These are phyloP conservation scores for Alternaria arbusti DNA, from an alignment of 2,329 filamentous ascomycete genomes.

Conservation along the genomic window DNA sequence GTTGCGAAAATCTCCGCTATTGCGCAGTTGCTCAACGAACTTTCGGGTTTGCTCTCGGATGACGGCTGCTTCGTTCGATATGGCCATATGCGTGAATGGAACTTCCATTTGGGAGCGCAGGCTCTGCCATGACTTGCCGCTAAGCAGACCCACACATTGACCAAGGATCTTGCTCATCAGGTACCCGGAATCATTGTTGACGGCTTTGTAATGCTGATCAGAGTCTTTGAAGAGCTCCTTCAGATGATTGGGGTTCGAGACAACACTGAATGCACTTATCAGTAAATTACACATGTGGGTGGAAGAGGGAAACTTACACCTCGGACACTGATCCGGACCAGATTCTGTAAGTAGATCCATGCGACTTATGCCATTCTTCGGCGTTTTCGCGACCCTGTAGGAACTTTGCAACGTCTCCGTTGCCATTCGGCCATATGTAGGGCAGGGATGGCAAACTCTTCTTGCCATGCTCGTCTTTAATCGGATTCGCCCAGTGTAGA, in stretches of 20 bases:
- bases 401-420: slow-evolving; percentile 51
- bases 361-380: slow-evolving; percentile 37
- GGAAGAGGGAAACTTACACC: slow-evolving; percentile 37
- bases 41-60: not conserved
- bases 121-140: slow-evolving; percentile 33
- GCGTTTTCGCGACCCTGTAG: slow-evolving; percentile 44
- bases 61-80: not conserved
- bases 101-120: slow-evolving; percentile 25
- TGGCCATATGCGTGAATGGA: slow-evolving; percentile 19
- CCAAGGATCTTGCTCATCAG: slow-evolving; percentile 51
- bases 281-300: too few species aligned
- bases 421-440: slow-evolving; percentile 21
- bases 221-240: slow-evolving; percentile 53
- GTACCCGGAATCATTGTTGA: slow-evolving; percentile 52
- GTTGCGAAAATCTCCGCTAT: slow-evolving; percentile 4
- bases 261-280: slow-evolving; percentile 34
- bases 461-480: not conserved
- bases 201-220: slow-evolving; percentile 52
- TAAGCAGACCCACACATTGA: slow-evolving; percentile 53
- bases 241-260: slow-evolving; percentile 47
- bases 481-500: too few species aligned
- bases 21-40: slow-evolving; percentile 7
- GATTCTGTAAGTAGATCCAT: slow-evolving; percentile 46
- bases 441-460: slow-evolving; percentile 2
- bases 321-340: slow-evolving; percentile 48